Conservation (phyloP, 768 basidiomycete genomes). For the Coprinopsis sp. region DNA sequence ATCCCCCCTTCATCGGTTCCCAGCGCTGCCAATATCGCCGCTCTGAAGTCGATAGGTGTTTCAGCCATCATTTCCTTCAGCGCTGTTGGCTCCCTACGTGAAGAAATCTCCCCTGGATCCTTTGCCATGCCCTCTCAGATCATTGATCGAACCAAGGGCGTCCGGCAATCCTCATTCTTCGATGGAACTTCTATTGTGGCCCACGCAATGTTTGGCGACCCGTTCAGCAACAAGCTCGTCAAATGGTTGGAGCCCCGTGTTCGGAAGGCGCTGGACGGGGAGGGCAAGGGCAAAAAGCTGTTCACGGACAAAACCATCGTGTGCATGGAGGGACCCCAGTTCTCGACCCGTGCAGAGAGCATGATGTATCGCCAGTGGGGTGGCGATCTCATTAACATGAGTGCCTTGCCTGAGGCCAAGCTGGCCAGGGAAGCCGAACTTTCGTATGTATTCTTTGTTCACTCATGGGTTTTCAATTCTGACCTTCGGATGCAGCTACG, state of each 20-base stretch:
- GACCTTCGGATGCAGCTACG: conserved; percentile 55
- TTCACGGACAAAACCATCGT: conserved; percentile 84
- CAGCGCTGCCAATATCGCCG: conserved; percentile 88
- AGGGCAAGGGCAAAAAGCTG: conserved; percentile 59
- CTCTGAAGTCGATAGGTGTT: conserved; percentile 88
- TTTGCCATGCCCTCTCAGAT: conserved; percentile 87
- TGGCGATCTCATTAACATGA: conserved; percentile 96
- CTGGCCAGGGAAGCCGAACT: conserved; percentile 93
- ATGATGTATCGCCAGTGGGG: conserved; percentile 92
- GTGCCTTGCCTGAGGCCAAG: conserved; percentile 94
- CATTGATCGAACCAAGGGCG: conserved; percentile 94
- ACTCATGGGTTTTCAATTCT: neutral
- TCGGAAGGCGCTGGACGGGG: conserved; percentile 51
- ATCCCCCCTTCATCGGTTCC: conserved; percentile 81
- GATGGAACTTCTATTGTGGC: conserved; percentile 78
- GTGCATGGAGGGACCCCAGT: conserved; percentile 97
- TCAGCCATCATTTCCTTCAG: conserved; percentile 89
- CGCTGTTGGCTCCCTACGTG: conserved; percentile 90
- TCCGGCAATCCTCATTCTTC: conserved; percentile 88
- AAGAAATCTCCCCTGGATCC: conserved; percentile 88
- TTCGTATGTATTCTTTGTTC: conserved; percentile 44
- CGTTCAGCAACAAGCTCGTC: conserved; percentile 66
- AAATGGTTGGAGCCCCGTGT: conserved; percentile 65
- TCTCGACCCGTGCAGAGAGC: conserved; percentile 97
- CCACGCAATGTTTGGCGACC: conserved; percentile 92